phyloP scores from a whole-genome alignment of 2,329 filamentous ascomycete genomes.

The Phialophora verrucosa region DNA sequence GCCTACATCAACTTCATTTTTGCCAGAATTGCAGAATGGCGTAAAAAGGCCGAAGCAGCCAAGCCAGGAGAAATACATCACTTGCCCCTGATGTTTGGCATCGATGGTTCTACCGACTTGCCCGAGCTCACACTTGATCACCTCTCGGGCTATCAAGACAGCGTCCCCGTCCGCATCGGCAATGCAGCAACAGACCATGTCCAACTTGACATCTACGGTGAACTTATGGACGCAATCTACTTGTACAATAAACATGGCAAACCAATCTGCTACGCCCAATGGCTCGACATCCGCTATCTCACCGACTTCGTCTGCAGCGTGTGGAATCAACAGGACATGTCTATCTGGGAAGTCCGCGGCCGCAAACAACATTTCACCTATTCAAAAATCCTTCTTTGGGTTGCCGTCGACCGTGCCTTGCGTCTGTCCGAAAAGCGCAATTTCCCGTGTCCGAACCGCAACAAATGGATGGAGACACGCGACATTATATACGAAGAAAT shows the following conservation, averaged over 20 bases:
- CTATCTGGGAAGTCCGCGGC: constrained; percentile 81
- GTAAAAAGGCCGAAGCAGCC: constrained; percentile 60
- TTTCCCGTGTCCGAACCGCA: constrained; percentile 73
- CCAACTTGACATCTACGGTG: constrained; percentile 80
- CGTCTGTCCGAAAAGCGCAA: constrained; percentile 76
- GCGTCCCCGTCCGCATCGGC: constrained; percentile 74
- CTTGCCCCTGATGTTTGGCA: constrained; percentile 82
- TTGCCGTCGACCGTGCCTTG: constrained; percentile 76
- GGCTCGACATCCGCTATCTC: constrained; percentile 72
- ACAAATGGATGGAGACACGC: constrained; percentile 68
- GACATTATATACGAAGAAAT: constrained; percentile 75
- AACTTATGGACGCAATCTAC: constrained; percentile 78
- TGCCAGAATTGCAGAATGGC: constrained; percentile 68
- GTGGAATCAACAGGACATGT: constrained; percentile 74
- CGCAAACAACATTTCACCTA: constrained; percentile 78
- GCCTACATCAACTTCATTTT: constrained; percentile 80
- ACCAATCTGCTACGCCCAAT: constrained; percentile 76
- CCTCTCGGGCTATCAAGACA: constrained; percentile 73
- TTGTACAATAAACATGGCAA: constrained; percentile 81
- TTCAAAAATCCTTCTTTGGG: constrained; percentile 84
- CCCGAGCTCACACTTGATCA: constrained; percentile 72
- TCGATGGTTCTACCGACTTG: constrained; percentile 74
- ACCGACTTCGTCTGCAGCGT: constrained; percentile 73
- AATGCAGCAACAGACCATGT: constrained; percentile 78
- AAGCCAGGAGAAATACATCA: constrained; percentile 39